Evolutionary conservation across 2,329 filamentous ascomycete species (phyloP), one percentile per base, ranked within the genome.

Genomic region (Colletotrichum phormii): DNA sequence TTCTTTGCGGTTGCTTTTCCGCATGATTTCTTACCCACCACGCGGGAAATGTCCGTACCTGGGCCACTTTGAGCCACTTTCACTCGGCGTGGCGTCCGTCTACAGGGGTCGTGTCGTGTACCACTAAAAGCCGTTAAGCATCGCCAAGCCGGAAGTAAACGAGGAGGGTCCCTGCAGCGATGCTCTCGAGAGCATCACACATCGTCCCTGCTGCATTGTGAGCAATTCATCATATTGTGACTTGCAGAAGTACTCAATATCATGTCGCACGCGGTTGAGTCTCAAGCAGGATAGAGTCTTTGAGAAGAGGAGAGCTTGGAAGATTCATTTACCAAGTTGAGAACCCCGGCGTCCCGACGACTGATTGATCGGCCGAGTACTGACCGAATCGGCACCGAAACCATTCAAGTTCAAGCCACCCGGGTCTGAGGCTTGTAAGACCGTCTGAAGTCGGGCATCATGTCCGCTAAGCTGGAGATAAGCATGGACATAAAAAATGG

Each of bases 321-420:
- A 54, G 5, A 26, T 49, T n/a, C 4, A 2, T 3, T 11, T 8
- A 54, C 22, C 0, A 54, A 54, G 4, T 13, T 11, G 11, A 22
- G 18, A 49, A 9, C 11, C 7, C 4, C 13, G 35, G 31, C 7
- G 13, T n/a, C 49, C 31, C 5, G 9, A 46, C 8, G 33, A 26
- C 33, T 3, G 9, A 26, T 8, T 29, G 51, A 46, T 22, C 51
- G 15, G 62, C 12, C 11, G 24, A 55, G 8, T 42, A 2, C 22
- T 22, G 51, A 24, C 62, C 51, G 51, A 57, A n/a, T 46, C 62
- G 62, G 62, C 51, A 46, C 62, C 62, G 62, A 57, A 15, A 11
- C 5, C 3, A 18, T 31, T 8, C 13, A 51, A 42, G 42, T n/a
- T 9, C 11, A 35, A 24, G 8, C 61, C 46, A 18, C 22, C 22